Evolutionary conservation across 2,329 filamentous ascomycete species (phyloP).

Genomic region (Exophiala sp.): DNA sequence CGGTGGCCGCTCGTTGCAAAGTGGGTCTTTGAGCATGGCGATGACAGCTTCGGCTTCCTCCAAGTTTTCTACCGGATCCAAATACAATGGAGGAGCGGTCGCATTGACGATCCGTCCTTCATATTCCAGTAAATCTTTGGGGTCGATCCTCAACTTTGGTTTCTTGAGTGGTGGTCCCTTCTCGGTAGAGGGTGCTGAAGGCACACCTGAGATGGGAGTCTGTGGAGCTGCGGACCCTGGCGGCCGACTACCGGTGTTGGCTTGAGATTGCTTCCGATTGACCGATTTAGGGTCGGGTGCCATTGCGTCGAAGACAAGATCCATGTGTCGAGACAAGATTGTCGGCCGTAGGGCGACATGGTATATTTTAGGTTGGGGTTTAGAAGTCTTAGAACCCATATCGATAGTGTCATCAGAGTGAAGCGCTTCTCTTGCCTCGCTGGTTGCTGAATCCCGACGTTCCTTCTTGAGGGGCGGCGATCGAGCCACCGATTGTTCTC

Average conservation of each 20-base stretch:
- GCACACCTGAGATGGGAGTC: slow-evolving; percentile 57
- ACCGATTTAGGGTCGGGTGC: slow-evolving; percentile 57
- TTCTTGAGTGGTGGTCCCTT: slow-evolving; percentile 55
- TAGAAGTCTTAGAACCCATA: slow-evolving; percentile 16
- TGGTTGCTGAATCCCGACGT: slow-evolving; percentile 17
- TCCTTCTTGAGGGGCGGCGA: slow-evolving; percentile 25
- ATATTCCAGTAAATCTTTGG: slow-evolving; percentile 63
- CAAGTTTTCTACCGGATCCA: slow-evolving; percentile 66
- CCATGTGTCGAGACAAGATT: slow-evolving; percentile 63
- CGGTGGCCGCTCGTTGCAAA: slow-evolving; percentile 69
- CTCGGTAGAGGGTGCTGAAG: slow-evolving; percentile 55
- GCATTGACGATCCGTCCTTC: slow-evolving; percentile 70
- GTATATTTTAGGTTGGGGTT: slow-evolving; percentile 54
- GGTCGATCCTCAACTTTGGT: slow-evolving; percentile 72
- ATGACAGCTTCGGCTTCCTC: slow-evolving; percentile 67
- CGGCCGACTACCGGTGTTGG: slow-evolving; percentile 38
- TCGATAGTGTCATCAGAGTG: slow-evolving; percentile 22
- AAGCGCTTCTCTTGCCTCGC: slow-evolving; percentile 9
- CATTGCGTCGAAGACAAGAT: slow-evolving; percentile 68
- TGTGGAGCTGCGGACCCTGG: slow-evolving; percentile 51
- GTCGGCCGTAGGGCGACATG: slow-evolving; percentile 86
- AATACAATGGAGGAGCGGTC: slow-evolving; percentile 66
- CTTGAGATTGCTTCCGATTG: slow-evolving; percentile 42
- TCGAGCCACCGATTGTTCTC: slow-evolving; percentile 40
- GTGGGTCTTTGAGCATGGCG: slow-evolving; percentile 65